Evolutionary conservation across 2,329 filamentous ascomycete species (phyloP), one percentile per base, ranked within the genome.

Genomic region (Aspergillus felis): DNA sequence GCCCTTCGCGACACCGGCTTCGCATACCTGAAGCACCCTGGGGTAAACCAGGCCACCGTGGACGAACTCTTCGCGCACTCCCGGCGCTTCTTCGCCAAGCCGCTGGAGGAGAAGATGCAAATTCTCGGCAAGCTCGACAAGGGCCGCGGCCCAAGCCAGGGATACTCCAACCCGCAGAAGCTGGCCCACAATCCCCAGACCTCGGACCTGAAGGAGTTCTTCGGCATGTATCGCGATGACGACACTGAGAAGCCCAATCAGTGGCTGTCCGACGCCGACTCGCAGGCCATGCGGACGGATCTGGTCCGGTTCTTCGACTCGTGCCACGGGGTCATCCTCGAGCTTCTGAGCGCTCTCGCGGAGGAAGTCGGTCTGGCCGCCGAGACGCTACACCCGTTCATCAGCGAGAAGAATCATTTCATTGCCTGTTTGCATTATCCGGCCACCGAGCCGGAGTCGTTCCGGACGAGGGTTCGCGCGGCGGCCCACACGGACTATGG

Each of bases 191-290:
- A 50, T 25, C 27, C 49, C 10, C 27, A 29, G 25, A 28, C 27
- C 2, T 50, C 49, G 8, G 49, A 50, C 28, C 27, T 50, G 49
- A 50, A 50, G 22, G 49, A 50, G 27, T 50, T 29, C 49, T 50
- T 50, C 14, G 49, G 49, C 49, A 50, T 50, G 49, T 50, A 50
- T 35, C 49, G 49, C 28, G 49, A 50, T 28, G 49, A 50, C 49
- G 49, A 50, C 49, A 32, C 25, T 5, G 49, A n/a, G n/a, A n/a
- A 20, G 49, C 49, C 49, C 10, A 50, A 50, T 17, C 49, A 50
- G 49, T 50, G 49, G 49, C 49, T 50, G 25, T 5, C 12, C 9
- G 49, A 50, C 27, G 49, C 49, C 8, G 27, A 50, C 25, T 50
- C 49, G 14, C 6, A 27, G n/a, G 49, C 49, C 49, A 29, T 50